These are phyloP conservation scores for Casuarina glauca DNA, from an alignment of 306 rosid genomes.

Conservation along the genomic window DNA sequence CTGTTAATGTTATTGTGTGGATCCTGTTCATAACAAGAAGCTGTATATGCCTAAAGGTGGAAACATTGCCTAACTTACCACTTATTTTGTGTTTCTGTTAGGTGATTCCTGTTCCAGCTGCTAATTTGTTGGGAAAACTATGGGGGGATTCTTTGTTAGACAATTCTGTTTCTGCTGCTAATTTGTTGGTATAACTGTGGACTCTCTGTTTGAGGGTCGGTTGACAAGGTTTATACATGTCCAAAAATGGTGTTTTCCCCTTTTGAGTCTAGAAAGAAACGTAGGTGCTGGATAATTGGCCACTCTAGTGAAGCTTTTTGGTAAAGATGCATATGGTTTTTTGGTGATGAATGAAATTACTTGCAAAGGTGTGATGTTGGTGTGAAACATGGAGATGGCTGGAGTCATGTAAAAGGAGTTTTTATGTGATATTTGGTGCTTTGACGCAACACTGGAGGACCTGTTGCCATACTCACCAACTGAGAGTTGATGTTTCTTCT, in stretches of 20 bases:
- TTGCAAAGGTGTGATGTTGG: not conserved
- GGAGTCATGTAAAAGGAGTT: not conserved
- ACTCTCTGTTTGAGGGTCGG: no score
- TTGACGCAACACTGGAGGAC: not conserved
- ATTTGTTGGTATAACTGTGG: no score
- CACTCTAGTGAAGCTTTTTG: not conserved
- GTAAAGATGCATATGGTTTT: not conserved
- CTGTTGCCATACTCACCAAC: not conserved
- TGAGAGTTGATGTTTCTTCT: not conserved
- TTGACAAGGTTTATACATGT: no score
- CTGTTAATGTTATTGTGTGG: no score
- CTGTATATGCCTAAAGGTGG: not conserved
- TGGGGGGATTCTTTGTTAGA: not conserved
- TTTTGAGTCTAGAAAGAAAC: not conserved
- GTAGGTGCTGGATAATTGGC: not conserved
- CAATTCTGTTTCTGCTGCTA: no score
- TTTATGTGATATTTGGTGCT: not conserved
- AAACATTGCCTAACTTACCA: not conserved
- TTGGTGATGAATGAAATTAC: not conserved
- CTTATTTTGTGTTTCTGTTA: not conserved
- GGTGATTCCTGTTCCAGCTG: not conserved
- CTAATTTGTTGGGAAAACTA: not conserved
- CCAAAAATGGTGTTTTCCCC: not conserved
- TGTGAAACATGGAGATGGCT: not conserved
- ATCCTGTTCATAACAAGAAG: no score